Conservation (phyloP, 2,329 filamentous ascomycete species). For the Arthrobotrys megalospora region DNA sequence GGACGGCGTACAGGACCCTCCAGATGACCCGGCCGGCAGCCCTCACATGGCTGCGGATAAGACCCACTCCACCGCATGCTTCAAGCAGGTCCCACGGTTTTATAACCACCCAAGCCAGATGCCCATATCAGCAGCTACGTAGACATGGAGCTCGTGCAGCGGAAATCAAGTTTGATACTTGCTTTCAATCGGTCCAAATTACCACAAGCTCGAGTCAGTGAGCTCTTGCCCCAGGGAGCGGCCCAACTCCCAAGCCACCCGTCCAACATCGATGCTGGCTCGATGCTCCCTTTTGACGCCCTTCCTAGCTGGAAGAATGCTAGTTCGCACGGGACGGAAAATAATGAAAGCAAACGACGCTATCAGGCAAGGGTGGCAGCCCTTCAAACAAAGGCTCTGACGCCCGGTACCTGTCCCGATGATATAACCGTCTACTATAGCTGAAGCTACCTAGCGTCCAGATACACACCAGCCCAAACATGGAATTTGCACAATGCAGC, state of each 20-base stretch:
- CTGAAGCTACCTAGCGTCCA: conserved; percentile 28
- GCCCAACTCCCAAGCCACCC: conserved; percentile 12
- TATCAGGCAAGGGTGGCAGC: conserved; percentile 13
- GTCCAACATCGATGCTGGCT: conserved; percentile 6
- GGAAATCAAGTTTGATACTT: conserved; percentile 28
- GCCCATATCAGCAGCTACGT: conserved; percentile 24
- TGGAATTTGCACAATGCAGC: conserved; percentile 46
- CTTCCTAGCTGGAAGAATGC: conserved; percentile 30
- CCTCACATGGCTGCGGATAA: conserved; percentile 20
- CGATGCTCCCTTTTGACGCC: conserved; percentile 13
- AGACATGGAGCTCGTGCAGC: conserved; percentile 24
- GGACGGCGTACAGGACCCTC: conserved; percentile 1
- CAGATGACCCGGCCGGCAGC: conserved; percentile 21
- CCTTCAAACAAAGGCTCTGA: conserved; percentile 51
- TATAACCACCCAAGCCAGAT: conserved; percentile 12
- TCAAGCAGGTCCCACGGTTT: conserved; percentile 31
- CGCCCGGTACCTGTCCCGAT: conserved; percentile 44
- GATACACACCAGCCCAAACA: conserved; percentile 31
- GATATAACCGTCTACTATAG: conserved; percentile 48
- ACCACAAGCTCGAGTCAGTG: conserved; percentile 23
- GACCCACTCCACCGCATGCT: conserved; percentile 15
- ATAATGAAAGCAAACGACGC: conserved; percentile 34
- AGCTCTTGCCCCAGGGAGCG: conserved; percentile 16
- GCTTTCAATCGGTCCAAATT: conserved; percentile 24
- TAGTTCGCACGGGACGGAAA: conserved; percentile 48